Evolutionary conservation across 148 eudicot species (phyloP).

Genomic region (Salicornia ramosissima): DNA sequence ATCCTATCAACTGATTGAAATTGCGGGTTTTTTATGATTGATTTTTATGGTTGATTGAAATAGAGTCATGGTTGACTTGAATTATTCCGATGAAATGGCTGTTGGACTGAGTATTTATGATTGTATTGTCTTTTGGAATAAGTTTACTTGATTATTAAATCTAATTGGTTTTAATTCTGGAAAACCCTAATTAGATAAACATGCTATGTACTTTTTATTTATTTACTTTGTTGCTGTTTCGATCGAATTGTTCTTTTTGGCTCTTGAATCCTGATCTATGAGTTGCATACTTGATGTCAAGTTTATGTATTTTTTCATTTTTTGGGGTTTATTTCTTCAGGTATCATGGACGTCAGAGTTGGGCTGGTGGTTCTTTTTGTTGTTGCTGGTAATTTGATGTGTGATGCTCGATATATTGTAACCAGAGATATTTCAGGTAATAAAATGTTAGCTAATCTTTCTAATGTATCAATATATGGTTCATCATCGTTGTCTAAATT

Average conservation of each 20-base stretch:
- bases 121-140: background rate
- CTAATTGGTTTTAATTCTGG: no score
- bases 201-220: no score
- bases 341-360: slow-evolving; percentile 39
- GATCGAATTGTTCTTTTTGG: background rate
- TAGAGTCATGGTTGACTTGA: slow-evolving; percentile 13
- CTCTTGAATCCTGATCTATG: slow-evolving; percentile 4
- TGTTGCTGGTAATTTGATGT: slow-evolving; percentile 26
- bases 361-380: slow-evolving; percentile 29
- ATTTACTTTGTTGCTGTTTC: background rate
- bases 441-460: background rate
- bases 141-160: background rate
- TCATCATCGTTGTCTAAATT: no score
- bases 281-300: background rate
- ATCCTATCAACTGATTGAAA: background rate
- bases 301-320: background rate
- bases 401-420: slow-evolving; percentile 27
- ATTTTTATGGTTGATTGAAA: background rate
- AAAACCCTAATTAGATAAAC: background rate
- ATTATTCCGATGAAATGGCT: background rate
- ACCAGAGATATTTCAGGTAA: slow-evolving; percentile 28
- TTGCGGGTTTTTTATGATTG: background rate
- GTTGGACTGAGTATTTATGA: background rate
- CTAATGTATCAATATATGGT: background rate
- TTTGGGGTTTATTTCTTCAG: slow-evolving; percentile 21